phyloP scores from a whole-genome alignment of 805 yeast species.

The Kuraishia capsulata region DNA sequence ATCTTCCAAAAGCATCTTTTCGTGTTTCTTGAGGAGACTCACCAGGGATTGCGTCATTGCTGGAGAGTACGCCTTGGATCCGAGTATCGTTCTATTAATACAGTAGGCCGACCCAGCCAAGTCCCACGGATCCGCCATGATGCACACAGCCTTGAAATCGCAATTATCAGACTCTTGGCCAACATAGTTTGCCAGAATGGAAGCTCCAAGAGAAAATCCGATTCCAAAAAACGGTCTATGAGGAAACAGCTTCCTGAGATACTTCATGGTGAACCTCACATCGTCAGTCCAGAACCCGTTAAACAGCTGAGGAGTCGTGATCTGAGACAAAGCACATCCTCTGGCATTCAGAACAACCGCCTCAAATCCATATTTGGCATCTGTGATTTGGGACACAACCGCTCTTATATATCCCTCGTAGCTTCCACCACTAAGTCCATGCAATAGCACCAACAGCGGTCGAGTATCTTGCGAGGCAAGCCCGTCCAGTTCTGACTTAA shows the following conservation, averaged over 20 bases:
- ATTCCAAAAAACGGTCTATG: slow-evolving; percentile 53
- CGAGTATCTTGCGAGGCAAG: slow-evolving; percentile 20
- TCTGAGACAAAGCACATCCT: slow-evolving; percentile 65
- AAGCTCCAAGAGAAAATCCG: slow-evolving; percentile 81
- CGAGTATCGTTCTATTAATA: slow-evolving; percentile 32
- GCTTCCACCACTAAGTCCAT: slow-evolving; percentile 84
- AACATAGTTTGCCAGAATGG: slow-evolving; percentile 60
- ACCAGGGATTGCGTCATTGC: slow-evolving; percentile 39
- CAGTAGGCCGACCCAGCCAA: slow-evolving; percentile 37
- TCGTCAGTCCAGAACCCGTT: slow-evolving; percentile 69
- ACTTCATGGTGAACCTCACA: slow-evolving; percentile 43
- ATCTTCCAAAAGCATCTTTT: slow-evolving; percentile 24
- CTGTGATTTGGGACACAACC: slow-evolving; percentile 32
- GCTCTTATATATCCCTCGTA: slow-evolving; percentile 69
- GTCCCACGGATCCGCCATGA: slow-evolving; percentile 73
- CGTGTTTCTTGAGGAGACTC: slow-evolving; percentile 32
- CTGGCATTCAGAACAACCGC: slow-evolving; percentile 62
- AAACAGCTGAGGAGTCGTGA: slow-evolving; percentile 64
- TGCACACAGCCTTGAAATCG: slow-evolving; percentile 43
- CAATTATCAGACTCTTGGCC: slow-evolving; percentile 52
- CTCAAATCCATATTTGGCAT: slow-evolving; percentile 41
- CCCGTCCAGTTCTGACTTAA: slow-evolving; percentile 31
- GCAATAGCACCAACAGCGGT: slow-evolving; percentile 60
- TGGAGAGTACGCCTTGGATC: slow-evolving; percentile 38
- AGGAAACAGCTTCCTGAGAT: slow-evolving; percentile 44